These are phyloP conservation scores for Candida chauliodis DNA, from an alignment of 805 yeast species.

Conservation along the genomic window DNA sequence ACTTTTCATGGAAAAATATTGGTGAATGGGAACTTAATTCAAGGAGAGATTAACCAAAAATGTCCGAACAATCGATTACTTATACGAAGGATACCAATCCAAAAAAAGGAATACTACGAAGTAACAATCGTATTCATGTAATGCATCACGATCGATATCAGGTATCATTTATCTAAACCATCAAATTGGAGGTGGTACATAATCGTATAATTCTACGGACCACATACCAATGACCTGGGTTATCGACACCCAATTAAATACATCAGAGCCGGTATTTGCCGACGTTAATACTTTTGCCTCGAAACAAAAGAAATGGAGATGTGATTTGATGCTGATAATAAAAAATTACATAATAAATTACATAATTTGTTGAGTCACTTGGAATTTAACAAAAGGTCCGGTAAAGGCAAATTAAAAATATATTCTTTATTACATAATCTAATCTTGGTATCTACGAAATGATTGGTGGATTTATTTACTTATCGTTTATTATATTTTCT, in stretches of 20 bases:
- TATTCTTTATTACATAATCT: not conserved
- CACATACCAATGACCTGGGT: not conserved
- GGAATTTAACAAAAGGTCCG: not conserved
- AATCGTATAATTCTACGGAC: not conserved
- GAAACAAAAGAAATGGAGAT: no score
- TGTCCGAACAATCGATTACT: no score
- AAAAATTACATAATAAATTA: not conserved
- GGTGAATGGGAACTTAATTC: no score
- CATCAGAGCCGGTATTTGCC: not conserved
- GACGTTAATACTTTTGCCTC: no score
- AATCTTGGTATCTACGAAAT: not conserved
- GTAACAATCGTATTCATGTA: no score
- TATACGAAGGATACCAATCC: no score
- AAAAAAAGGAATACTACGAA: no score
- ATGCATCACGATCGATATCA: no score
- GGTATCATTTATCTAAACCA: no score
- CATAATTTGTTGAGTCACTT: no score
- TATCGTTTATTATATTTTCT: not conserved
- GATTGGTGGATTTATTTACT: slow-evolving; percentile 2
- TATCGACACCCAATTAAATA: not conserved
- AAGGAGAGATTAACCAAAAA: no score
- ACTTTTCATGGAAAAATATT: no score
- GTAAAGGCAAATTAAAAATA: slow-evolving; percentile 1
- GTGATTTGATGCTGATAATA: slow-evolving; percentile 4
- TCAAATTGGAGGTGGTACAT: not conserved